phyloP scores from a whole-genome alignment of 768 basidiomycete genomes.

The Kwoniella bestiolae region DNA sequence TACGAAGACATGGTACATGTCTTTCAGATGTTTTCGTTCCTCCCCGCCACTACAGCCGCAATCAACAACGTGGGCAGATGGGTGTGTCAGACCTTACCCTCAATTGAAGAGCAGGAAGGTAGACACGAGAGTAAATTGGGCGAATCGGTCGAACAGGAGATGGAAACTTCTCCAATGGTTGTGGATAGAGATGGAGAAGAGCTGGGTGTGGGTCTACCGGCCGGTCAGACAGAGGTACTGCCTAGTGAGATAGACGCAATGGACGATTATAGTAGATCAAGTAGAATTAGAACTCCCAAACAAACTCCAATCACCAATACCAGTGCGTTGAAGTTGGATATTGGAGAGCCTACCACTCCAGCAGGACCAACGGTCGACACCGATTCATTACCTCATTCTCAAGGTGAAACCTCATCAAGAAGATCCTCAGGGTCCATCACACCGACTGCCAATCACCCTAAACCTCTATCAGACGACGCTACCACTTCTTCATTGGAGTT shows the following conservation, averaged over 20 bases:
- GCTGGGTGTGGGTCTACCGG: neutral
- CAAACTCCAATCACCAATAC: too few species aligned
- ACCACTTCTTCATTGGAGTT: slow-evolving; percentile 2
- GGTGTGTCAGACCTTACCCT: slow-evolving; percentile 41
- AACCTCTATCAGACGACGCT: neutral
- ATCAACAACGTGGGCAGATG: slow-evolving; percentile 49
- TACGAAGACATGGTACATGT: slow-evolving; percentile 94
- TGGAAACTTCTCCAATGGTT: slow-evolving; percentile 15
- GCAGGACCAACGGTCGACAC: slow-evolving; percentile 19
- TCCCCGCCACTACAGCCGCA: slow-evolving; percentile 46
- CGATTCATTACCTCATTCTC: slow-evolving; percentile 18
- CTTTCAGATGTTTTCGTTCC: slow-evolving; percentile 81
- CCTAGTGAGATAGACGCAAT: slow-evolving; percentile 14
- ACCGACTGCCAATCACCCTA: slow-evolving; percentile 14
- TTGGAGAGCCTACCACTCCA: neutral
- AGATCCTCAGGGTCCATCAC: slow-evolving; percentile 13
- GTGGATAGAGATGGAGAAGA: slow-evolving; percentile 20
- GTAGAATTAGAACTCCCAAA: slow-evolving; percentile 9
- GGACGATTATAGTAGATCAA: slow-evolving; percentile 5
- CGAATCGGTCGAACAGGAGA: slow-evolving; percentile 21
- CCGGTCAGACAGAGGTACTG: slow-evolving; percentile 5
- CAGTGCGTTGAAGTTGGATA: slow-evolving; percentile 10
- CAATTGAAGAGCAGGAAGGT: slow-evolving; percentile 37
- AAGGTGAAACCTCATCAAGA: neutral
- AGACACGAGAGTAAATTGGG: slow-evolving; percentile 18